Evolutionary conservation across 1,139 yeast species (phyloP).

Genomic region (Yarrowia galli): DNA sequence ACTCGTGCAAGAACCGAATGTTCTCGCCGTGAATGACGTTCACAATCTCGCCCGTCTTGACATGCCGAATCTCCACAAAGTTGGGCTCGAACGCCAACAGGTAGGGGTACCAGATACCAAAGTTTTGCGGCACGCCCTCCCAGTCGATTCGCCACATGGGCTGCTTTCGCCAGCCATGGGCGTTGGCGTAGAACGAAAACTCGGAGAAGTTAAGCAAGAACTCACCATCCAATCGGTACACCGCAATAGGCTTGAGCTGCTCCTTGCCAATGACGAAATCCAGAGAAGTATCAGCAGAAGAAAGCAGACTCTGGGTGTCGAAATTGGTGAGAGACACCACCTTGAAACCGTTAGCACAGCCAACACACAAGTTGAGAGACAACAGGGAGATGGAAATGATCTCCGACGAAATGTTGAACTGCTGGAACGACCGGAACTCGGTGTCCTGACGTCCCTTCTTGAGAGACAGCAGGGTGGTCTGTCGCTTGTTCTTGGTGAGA

Average conservation of each 20-base stretch:
- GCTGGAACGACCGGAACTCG: slow-evolving; percentile 74
- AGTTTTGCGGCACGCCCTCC: slow-evolving; percentile 95
- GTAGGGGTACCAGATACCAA: slow-evolving; percentile 94
- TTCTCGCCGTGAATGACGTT: slow-evolving; percentile 95
- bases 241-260: slow-evolving; percentile 85
- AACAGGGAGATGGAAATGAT: slow-evolving; percentile 91
- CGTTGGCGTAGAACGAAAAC: slow-evolving; percentile 90
- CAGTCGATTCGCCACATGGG: slow-evolving; percentile 95
- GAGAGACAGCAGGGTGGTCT: slow-evolving; percentile 59
- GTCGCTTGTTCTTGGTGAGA: slow-evolving; percentile 50
- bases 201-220: slow-evolving; percentile 88
- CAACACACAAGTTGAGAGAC: slow-evolving; percentile 88
- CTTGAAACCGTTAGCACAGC: slow-evolving; percentile 96
- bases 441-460: slow-evolving; percentile 54
- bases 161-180: slow-evolving; percentile 95
- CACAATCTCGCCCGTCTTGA: slow-evolving; percentile 83
- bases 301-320: slow-evolving; percentile 77
- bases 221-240: slow-evolving; percentile 87
- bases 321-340: slow-evolving; percentile 82
- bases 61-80: slow-evolving; percentile 90
- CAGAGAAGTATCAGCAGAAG: slow-evolving; percentile 95
- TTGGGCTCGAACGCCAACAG: slow-evolving; percentile 87
- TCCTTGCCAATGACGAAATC: slow-evolving; percentile 94
- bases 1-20: slow-evolving; percentile 84
- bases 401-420: slow-evolving; percentile 82